Evolutionary conservation across 2,329 filamentous ascomycete species (phyloP).

Genomic region (Aspergillus bombycis): DNA sequence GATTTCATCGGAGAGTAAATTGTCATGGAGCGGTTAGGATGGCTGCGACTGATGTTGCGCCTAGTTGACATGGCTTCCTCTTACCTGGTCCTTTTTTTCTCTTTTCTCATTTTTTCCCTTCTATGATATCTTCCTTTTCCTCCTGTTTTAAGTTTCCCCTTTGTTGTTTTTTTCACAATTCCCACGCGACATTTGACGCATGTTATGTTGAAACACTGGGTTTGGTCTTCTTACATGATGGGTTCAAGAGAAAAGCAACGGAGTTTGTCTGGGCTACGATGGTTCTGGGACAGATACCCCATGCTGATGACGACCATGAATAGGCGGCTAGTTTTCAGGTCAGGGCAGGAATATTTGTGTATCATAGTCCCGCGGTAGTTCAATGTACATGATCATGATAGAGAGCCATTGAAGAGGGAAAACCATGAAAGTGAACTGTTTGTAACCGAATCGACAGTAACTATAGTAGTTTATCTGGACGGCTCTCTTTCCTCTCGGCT

Average conservation of each 20-base stretch:
- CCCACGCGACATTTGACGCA: constrained; percentile 21
- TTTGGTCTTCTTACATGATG: constrained; percentile 19
- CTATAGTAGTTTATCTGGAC: background rate
- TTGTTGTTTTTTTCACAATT: constrained; percentile 14
- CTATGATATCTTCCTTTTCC: constrained; percentile 17
- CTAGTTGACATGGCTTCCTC: constrained; percentile 8
- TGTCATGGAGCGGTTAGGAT: background rate
- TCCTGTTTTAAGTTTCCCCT: constrained; percentile 11
- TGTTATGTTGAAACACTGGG: constrained; percentile 19
- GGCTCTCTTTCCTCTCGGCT: constrained; percentile 9
- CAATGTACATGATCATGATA: constrained; percentile 27
- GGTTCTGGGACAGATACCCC: constrained; percentile 24
- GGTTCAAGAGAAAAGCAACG: constrained; percentile 36
- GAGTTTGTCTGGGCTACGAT: constrained; percentile 35
- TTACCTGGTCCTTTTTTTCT: constrained; percentile 12
- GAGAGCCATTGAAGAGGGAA: background rate
- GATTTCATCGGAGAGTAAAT: constrained; percentile 30
- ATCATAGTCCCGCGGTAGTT: constrained; percentile 26
- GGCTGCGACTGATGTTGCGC: background rate
- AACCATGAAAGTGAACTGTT: background rate
- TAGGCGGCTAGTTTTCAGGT: constrained; percentile 19
- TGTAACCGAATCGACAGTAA: background rate
- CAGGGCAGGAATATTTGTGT: constrained; percentile 26
- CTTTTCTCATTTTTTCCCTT: constrained; percentile 17
- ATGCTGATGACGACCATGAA: constrained; percentile 25